These are phyloP conservation scores for Dionaea muscipula DNA, from an alignment of 179 eudicot species.

Conservation along the genomic window DNA sequence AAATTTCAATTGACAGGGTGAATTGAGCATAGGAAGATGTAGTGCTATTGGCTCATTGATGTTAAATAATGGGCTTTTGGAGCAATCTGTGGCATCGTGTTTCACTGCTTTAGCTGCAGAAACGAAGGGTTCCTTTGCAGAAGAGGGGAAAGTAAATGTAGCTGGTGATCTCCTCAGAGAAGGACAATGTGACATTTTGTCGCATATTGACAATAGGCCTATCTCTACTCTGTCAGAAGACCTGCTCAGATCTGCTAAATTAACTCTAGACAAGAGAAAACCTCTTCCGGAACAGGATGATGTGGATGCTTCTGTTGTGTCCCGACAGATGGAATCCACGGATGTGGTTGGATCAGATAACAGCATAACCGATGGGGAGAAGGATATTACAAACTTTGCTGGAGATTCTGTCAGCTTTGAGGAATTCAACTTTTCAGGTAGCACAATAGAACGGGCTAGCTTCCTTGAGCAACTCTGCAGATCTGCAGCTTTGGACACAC, in stretches of 20 bases:
- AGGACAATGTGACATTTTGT: conserved; percentile 12
- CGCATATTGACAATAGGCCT: conserved; percentile 15
- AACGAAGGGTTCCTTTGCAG: conserved; percentile 17
- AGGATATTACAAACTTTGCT: conserved; percentile 21
- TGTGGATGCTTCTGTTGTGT: conserved; percentile 19
- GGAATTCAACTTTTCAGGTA: conserved; percentile 24
- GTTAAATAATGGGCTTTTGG: conserved; percentile 13
- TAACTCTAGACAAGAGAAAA: conserved; percentile 14
- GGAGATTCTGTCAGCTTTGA: conserved; percentile 23
- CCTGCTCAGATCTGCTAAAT: conserved; percentile 11
- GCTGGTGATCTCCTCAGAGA: conserved; percentile 10
- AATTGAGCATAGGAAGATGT: conserved; percentile 15
- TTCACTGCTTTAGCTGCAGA: conserved; percentile 13
- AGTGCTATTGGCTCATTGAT: conserved; percentile 8
- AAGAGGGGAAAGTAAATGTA: conserved; percentile 8
- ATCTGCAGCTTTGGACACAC: conserved; percentile 44
- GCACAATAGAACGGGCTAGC: conserved; percentile 38
- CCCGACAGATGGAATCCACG: conserved; percentile 26
- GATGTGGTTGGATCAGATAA: conserved; percentile 30
- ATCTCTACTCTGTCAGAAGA: conserved; percentile 12
- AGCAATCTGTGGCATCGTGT: conserved; percentile 19
- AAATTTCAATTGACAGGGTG: conserved; percentile 22
- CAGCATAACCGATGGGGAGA: conserved; percentile 23
- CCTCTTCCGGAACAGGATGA: conserved; percentile 16
- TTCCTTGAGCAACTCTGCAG: conserved; percentile 39